Evolutionary conservation across 2,329 filamentous ascomycete species (phyloP), one percentile per base, ranked within the genome.

Genomic region (Sclerotiophoma versabilis): DNA sequence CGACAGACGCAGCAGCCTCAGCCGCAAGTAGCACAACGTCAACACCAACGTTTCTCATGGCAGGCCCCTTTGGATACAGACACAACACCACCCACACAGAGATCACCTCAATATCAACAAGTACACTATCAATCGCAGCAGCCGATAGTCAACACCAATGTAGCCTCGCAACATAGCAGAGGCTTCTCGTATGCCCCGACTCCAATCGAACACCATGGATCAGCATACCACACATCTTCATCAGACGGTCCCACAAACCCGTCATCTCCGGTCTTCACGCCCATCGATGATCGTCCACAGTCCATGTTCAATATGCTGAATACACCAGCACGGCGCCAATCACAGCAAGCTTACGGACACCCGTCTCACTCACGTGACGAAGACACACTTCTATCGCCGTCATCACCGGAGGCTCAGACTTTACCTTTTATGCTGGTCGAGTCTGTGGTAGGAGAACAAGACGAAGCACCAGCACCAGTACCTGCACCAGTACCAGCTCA

Each of bases 141-240:
- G 26, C 41, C 46, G 15, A 25, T 27, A 7, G 32, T 47, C 37
- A 45, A 52, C 22, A 46, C 41, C 22, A 48, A 39, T 23, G 32
- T 48, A 37, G 34, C 20, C 27, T 20, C 38, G 8, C 57, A 62
- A 33, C 58, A 59, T 26, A 64, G 54, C 49, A 68, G 72, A 58
- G 69, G 62, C 42, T 74, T 74, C 48, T 74, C 72, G 4, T 75
- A 73, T 59, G 68, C 70, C 33, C 69, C 71, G 27, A 75, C 73
- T 15, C 73, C 74, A 7, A 60, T 71, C 11, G 72, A 74, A 50
- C 68, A 67, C 54, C 65, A 68, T 34, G 69, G 58, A 30, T 59
- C 60, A 36, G 62, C 41, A 46, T 60, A 65, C 34, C 69, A 68
- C 34, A 60, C 63, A 22, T 63, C 65, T 2, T 69, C 63, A 30